Base-by-base conservation (phyloP, 1,284 basidiomycete genomes). In the Ceratobasidium sp. region DNA sequence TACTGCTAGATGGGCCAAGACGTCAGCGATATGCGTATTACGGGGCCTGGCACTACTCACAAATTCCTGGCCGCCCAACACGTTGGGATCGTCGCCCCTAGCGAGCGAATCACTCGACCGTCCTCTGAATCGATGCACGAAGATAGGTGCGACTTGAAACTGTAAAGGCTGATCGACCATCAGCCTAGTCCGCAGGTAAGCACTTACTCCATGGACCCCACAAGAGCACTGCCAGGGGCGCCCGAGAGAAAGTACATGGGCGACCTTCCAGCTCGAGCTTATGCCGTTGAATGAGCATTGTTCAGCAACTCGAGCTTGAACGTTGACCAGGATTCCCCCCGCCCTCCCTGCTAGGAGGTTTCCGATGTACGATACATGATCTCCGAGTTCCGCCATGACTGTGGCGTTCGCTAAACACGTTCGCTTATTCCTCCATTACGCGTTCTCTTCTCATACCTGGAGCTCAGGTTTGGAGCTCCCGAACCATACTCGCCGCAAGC, bases 1-100 rank as follows among this genome's bases (percentile, higher is more conserved):
- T 93, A 94, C 89, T 92, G 75, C 58, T 33, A 53, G 61, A 69
- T 58, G 61, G 76, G 60, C 6, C 23, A 42, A 58, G 77, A 76
- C 53, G 64, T 67, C 58, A 64, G 67, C 66, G 46, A 58, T 55
- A 3, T 66, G 40, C 46, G 3, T 15, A 66, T 66, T 44, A 67
- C 51, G 68, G 51, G 40, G 77, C 53, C 66, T 44, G 61, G 53
- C 33, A 64, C 46, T 23, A 75, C 79, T 58, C 64, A 80, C 79
- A 69, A 80, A 79, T 69, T 80, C 79, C 75, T 80, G 77, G 58
- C 86, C 86, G 26, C 84, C 78, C 15, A 80, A 79, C 1, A 84
- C 80, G 71, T 85, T 83, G 77, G 86, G 86, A 2, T 78, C 80
- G 78, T 87, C 86, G 77, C 84, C 85, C 78, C 86, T 85, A 87